Conservation (phyloP, 2,329 filamentous ascomycete genomes). For the Phialophora expanda region DNA sequence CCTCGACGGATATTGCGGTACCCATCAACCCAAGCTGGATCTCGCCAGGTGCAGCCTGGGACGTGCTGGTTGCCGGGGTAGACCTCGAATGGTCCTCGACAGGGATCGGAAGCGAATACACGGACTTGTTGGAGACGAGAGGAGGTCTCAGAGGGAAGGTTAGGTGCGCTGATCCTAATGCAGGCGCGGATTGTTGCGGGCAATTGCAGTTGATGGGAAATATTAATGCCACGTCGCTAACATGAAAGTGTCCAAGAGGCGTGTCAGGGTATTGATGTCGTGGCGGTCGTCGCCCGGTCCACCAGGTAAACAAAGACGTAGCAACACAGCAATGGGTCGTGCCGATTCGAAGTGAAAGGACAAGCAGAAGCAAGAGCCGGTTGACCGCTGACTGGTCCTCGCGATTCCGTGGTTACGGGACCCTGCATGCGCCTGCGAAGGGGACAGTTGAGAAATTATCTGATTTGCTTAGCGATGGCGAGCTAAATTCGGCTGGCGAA, state of each 20-base stretch:
- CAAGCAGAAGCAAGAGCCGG: not conserved
- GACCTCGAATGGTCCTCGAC: not conserved
- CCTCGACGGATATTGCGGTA: not conserved
- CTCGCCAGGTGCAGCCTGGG: not conserved
- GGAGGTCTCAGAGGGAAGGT: not conserved
- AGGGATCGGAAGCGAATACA: not conserved
- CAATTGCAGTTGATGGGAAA: not conserved
- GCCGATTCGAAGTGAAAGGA: slow-evolving; percentile 10
- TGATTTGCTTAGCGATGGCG: slow-evolving; percentile 21
- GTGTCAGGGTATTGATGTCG: not conserved
- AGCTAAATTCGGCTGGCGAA: slow-evolving; percentile 11
- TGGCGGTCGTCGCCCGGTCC: not conserved
- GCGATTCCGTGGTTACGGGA: not conserved
- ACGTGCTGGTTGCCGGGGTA: not conserved
- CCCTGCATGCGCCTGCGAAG: slow-evolving; percentile 4
- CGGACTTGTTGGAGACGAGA: not conserved
- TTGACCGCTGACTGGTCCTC: not conserved
- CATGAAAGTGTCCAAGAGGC: not conserved
- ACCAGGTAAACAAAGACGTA: slow-evolving; percentile 16
- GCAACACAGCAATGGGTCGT: slow-evolving; percentile 15
- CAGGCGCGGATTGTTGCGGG: not conserved
- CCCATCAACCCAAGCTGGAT: not conserved
- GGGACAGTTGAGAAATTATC: slow-evolving; percentile 12
- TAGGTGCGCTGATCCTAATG: not conserved
- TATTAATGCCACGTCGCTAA: not conserved